Evolutionary conservation across 495 filamentous ascomycete species (phyloP).

Genomic region (Penicillium cosmopolitanum): DNA sequence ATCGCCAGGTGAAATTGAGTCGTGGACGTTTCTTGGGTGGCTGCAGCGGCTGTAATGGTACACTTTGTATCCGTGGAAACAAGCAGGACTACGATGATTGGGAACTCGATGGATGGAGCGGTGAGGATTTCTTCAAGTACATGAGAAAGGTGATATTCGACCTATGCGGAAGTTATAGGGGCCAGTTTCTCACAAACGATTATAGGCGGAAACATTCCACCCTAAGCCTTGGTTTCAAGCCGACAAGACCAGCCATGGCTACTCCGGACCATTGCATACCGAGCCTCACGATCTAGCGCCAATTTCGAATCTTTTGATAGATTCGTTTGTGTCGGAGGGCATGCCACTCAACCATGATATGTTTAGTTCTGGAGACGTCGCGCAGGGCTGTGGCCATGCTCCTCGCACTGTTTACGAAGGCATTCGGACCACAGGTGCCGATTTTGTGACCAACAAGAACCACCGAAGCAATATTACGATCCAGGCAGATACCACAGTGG

Average conservation of each 20-base stretch:
- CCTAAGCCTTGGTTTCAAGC: constrained; percentile 47
- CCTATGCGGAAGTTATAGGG: not conserved
- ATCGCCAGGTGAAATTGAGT: constrained; percentile 60
- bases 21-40: constrained; percentile 64
- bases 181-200: not conserved
- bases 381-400: constrained; percentile 56
- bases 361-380: constrained; percentile 50
- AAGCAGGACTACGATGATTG: constrained; percentile 67
- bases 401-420: constrained; percentile 54
- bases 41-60: constrained; percentile 63
- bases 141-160: constrained; percentile 49
- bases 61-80: constrained; percentile 62
- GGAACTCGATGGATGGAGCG: constrained; percentile 56
- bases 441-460: constrained; percentile 48
- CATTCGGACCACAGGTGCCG: constrained; percentile 49
- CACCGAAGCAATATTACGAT: constrained; percentile 41
- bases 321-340: constrained; percentile 50
- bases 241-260: constrained; percentile 43
- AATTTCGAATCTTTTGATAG: constrained; percentile 49
- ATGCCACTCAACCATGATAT: constrained; percentile 52
- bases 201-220: constrained; percentile 53
- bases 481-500: constrained; percentile 42
- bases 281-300: constrained; percentile 55
- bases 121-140: constrained; percentile 54
- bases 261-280: constrained; percentile 48